phyloP scores from a whole-genome alignment of 1,139 yeast species.

The Geotrichum restrictum region DNA sequence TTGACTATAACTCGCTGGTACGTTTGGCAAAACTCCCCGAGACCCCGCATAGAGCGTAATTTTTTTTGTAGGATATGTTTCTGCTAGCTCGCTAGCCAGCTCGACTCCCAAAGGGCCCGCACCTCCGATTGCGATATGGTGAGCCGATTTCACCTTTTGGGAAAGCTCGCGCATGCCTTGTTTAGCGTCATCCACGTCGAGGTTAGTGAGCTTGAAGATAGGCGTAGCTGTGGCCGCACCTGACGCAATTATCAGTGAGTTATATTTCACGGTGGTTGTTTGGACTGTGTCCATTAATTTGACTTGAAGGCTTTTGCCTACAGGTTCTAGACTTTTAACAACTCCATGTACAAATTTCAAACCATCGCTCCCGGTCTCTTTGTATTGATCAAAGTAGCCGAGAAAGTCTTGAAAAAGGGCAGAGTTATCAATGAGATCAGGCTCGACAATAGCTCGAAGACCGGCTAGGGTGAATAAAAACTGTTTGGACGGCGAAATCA shows the following conservation, averaged over 20 bases:
- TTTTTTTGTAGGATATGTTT: slow-evolving; percentile 9
- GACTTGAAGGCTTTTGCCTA: not conserved
- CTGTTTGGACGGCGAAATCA: slow-evolving; percentile 11
- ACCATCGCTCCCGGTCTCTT: slow-evolving; percentile 1
- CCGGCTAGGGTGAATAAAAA: slow-evolving; percentile 10
- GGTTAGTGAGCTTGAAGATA: slow-evolving; percentile 1
- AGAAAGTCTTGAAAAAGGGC: slow-evolving; percentile 2
- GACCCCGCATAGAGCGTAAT: slow-evolving; percentile 14
- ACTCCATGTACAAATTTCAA: slow-evolving; percentile 11
- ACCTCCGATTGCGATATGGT: slow-evolving; percentile 17
- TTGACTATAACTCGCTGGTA: not conserved
- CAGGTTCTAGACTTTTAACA: slow-evolving; percentile 1
- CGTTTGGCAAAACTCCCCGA: slow-evolving; percentile 8
- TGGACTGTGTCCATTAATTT: not conserved
- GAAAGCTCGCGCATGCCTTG: slow-evolving; percentile 1
- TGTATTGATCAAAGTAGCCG: not conserved
- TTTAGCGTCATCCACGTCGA: not conserved
- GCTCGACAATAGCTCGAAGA: slow-evolving; percentile 11
- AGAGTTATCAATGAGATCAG: slow-evolving; percentile 9
- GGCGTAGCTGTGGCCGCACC: slow-evolving; percentile 11
- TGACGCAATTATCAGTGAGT: slow-evolving; percentile 9
- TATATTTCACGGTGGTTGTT: not conserved
- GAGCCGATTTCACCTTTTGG: not conserved
- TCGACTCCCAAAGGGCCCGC: slow-evolving; percentile 17
- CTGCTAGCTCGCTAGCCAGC: slow-evolving; percentile 12